Evolutionary conservation across 2,329 filamentous ascomycete genomes (phyloP), one percentile per base, ranked within the genome.

Genomic region (Sphaerostilbella broomeana): DNA sequence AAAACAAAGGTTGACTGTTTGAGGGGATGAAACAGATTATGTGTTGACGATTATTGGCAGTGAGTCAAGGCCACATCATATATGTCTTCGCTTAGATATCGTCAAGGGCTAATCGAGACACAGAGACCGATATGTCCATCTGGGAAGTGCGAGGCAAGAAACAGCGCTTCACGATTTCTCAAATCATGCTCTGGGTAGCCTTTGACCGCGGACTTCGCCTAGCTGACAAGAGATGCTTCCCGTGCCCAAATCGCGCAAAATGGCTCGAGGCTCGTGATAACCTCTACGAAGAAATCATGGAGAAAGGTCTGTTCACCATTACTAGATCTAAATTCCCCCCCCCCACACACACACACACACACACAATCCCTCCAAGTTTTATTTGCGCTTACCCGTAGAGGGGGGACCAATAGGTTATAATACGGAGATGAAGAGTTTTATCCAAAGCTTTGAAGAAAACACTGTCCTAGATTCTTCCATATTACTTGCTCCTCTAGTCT

Each of bases 151-250:
- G 84, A 28, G 84, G 84, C 48, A 66, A 79, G 52, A 83, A 83
- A 55, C 83, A 87, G 58, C 77, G 86, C 53, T 89, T 87, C 49
- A 77, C 81, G 11, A 89, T 88, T 60, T 85, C 80, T n/a, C 86
- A 88, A 55, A 72, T 89, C 47, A 85, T 88, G 79, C 70, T 89
- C 16, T 89, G 84, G 84, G 84, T 89, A 4, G 82, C 84, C 13
- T 77, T 89, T 46, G 84, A 89, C 56, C 78, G 84, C 5, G 84
- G 80, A 8, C 63, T 88, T 10, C 81, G 84, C 2, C 72, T 88
- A 1, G 70, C 81, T 4, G 83, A 88, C 13, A 89, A 87, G 60
- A 69, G 85, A 39, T 83, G 79, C 50, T 73, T 89, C 16, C 84
- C 84, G 0, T 88, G 84, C 45, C 84, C 82, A 2, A 81, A 83